Conservation (phyloP, 2,329 filamentous ascomycete genomes). For the Thelonectria discophora region DNA sequence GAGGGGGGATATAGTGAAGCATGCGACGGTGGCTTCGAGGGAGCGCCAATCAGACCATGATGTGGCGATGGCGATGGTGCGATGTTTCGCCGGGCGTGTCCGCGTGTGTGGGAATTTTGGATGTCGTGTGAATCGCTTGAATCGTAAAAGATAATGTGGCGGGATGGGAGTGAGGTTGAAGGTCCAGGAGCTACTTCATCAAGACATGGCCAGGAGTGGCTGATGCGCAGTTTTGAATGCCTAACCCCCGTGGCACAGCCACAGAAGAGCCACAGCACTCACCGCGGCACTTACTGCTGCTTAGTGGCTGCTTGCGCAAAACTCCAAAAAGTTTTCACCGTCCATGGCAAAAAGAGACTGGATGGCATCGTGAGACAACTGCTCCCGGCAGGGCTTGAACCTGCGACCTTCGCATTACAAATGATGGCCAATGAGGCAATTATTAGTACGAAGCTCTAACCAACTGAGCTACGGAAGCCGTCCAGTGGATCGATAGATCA, state of each 20-base stretch:
- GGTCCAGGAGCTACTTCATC: conserved; percentile 22
- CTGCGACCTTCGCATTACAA: no score
- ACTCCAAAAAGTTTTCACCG: background rate
- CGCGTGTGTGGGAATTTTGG: background rate
- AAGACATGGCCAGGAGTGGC: conserved; percentile 11
- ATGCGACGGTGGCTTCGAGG: conserved; percentile 31
- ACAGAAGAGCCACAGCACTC: no score
- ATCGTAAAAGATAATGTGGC: conserved; percentile 12
- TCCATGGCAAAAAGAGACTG: background rate
- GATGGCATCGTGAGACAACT: background rate
- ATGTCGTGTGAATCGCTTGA: background rate
- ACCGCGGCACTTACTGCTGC: no score
- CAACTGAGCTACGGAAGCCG: background rate
- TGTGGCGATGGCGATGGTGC: conserved; percentile 20
- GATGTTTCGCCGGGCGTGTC: background rate
- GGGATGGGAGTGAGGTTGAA: conserved; percentile 25
- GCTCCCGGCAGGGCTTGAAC: no score
- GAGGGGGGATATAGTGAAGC: conserved; percentile 27
- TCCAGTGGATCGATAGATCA: no score
- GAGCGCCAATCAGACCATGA: conserved; percentile 42
- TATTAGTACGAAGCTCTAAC: background rate
- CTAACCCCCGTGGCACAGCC: conserved; percentile 24
- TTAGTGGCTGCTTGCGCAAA: background rate
- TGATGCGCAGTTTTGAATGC: conserved; percentile 13
- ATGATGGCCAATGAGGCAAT: background rate